Conservation (phyloP, 495 filamentous ascomycete species). For the Neurospora tetraspora region DNA sequence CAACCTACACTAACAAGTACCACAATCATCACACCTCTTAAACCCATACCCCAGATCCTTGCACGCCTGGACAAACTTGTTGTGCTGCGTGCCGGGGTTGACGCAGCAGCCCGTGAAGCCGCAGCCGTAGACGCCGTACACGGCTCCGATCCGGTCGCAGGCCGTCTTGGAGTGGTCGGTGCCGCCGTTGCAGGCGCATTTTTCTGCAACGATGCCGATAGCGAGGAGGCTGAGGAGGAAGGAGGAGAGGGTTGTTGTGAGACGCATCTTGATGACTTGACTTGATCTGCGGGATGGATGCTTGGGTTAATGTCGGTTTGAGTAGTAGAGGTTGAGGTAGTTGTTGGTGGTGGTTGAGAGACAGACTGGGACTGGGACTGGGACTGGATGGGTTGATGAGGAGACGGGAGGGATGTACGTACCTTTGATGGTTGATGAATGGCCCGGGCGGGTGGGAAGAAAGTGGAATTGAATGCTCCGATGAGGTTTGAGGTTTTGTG, state of each 20-base stretch:
- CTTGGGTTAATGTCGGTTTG: neutral
- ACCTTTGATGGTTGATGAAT: neutral
- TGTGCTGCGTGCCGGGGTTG: neutral
- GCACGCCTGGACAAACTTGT: neutral
- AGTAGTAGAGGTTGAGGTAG: neutral
- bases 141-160: neutral
- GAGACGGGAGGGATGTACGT: too few species aligned
- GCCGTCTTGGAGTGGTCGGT: neutral
- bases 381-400: too few species aligned
- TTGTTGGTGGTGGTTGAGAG: neutral
- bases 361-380: neutral
- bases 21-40: neutral
- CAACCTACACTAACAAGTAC: neutral
- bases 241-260: neutral
- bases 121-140: neutral
- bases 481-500: neutral
- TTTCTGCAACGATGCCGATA: neutral
- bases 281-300: neutral
- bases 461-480: neutral
- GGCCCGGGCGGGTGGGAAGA: neutral
- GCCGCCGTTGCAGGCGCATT: neutral
- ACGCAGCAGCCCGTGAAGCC: neutral
- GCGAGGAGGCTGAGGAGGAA: neutral
- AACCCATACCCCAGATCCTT: neutral
- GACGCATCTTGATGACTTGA: neutral